Conservation (phyloP, 2,329 filamentous ascomycete genomes). For the Spiromastix sp. region DNA sequence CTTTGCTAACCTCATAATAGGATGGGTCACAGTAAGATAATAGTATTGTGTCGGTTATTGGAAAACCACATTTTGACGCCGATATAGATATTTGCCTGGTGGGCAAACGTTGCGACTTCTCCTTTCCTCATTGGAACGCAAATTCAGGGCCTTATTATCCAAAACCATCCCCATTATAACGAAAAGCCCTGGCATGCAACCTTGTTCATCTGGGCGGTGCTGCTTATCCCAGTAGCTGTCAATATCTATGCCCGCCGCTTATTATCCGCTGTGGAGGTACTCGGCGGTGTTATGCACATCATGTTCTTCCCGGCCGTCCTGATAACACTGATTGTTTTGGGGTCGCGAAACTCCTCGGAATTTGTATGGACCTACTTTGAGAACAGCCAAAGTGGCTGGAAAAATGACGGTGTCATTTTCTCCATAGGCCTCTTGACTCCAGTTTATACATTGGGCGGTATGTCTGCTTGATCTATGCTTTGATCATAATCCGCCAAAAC, state of each 20-base stretch:
- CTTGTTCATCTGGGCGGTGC: slow-evolving; percentile 36
- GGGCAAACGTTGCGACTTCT: slow-evolving; percentile 30
- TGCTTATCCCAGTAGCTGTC: slow-evolving; percentile 27
- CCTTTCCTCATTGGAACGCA: slow-evolving; percentile 23
- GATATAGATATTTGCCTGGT: slow-evolving; percentile 34
- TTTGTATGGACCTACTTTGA: slow-evolving; percentile 39
- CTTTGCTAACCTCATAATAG: no score
- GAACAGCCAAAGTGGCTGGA: slow-evolving; percentile 35
- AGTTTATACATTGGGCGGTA: slow-evolving; percentile 27
- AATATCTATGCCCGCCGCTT: slow-evolving; percentile 35
- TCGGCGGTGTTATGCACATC: slow-evolving; percentile 40
- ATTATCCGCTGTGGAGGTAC: slow-evolving; percentile 39
- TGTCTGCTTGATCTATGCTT: no score
- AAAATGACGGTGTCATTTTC: slow-evolving; percentile 32
- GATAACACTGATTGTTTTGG: slow-evolving; percentile 35
- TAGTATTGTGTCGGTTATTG: no score
- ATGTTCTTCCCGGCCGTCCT: slow-evolving; percentile 43
- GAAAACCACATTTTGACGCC: no score
- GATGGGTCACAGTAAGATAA: no score
- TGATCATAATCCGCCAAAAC: no score
- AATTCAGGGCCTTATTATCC: slow-evolving; percentile 26
- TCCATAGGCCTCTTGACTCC: slow-evolving; percentile 25
- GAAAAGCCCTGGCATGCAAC: slow-evolving; percentile 40
- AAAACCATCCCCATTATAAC: slow-evolving; percentile 29
- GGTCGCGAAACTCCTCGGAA: slow-evolving; percentile 29